Evolutionary conservation across 2,329 filamentous ascomycete species (phyloP).

Genomic region (Epichloe coenophiala): DNA sequence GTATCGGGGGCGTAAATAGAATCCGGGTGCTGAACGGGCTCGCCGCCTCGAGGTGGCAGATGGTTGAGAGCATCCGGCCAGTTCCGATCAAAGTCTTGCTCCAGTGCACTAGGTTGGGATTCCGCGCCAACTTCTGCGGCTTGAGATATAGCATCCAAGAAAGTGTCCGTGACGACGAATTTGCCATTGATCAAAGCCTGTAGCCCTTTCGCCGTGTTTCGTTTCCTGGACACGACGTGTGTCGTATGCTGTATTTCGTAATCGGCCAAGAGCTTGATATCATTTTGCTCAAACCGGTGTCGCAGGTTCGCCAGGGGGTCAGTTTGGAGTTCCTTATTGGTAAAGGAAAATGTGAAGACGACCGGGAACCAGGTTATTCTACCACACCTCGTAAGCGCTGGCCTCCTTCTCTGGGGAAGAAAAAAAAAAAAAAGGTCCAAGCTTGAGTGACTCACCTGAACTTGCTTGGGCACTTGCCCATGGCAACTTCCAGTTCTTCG

Average conservation of each 20-base stretch:
- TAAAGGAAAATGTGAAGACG: conserved; percentile 62
- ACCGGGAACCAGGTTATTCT: conserved; percentile 70
- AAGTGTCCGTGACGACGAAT: conserved; percentile 61
- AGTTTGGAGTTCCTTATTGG: conserved; percentile 53
- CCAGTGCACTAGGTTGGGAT: conserved; percentile 43
- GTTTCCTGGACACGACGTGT: conserved; percentile 76
- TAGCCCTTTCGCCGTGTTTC: conserved; percentile 78
- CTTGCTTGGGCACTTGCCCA: conserved; percentile 55
- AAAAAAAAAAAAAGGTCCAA: no score
- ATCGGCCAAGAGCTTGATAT: conserved; percentile 70
- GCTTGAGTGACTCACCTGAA: conserved; percentile 34
- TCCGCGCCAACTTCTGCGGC: conserved; percentile 39
- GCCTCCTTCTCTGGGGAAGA: not conserved
- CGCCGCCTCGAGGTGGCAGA: conserved; percentile 61
- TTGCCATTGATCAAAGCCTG: conserved; percentile 74
- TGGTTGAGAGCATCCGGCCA: conserved; percentile 67
- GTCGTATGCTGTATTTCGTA: conserved; percentile 63
- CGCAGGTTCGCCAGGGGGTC: conserved; percentile 51
- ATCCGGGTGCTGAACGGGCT: conserved; percentile 55
- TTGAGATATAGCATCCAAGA: conserved; percentile 56
- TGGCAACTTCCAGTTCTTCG: conserved; percentile 45
- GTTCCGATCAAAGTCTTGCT: conserved; percentile 61
- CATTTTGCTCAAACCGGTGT: conserved; percentile 62
- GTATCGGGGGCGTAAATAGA: conserved; percentile 60
- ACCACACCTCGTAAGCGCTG: conserved; percentile 2